Percentiles rank a stretch among this genome's conserved stretches.
These are phyloP conservation scores for Aspergillus ochraceus DNA, from an alignment of 2,329 filamentous ascomycete genomes.

Conservation along the genomic window DNA sequence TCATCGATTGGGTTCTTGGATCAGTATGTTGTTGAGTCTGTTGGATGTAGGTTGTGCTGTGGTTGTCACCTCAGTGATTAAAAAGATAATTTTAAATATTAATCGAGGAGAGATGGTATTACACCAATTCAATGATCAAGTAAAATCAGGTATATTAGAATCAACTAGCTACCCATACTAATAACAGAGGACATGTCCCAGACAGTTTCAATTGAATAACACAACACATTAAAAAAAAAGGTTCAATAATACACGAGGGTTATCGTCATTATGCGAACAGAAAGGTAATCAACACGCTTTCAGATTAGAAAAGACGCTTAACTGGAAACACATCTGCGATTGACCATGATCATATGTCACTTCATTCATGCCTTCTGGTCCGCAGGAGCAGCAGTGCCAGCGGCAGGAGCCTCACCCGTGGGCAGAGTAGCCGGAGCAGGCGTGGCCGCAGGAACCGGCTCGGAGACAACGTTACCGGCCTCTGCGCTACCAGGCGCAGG, in stretches of 20 bases:
- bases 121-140: too few species aligned
- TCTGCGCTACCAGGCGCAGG: background rate
- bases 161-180: background rate
- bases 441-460: slow-evolving; percentile 19
- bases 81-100: too few species aligned
- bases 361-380: slow-evolving; percentile 28
- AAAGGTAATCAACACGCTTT: slow-evolving; percentile 5
- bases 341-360: background rate
- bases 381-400: slow-evolving; percentile 23
- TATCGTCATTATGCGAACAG: background rate
- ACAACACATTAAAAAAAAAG: background rate
- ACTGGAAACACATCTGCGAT: background rate
- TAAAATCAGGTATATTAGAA: too few species aligned
- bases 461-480: background rate
- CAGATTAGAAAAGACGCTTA: slow-evolving; percentile 8
- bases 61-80: too few species aligned
- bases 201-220: background rate
- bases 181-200: background rate
- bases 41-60: too few species aligned
- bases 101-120: too few species aligned
- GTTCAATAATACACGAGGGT: background rate
- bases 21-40: too few species aligned
- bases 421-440: slow-evolving; percentile 24
- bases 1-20: too few species aligned
- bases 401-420: slow-evolving; percentile 6